These are phyloP conservation scores for Diaporthe sp. DNA, from an alignment of 2,329 filamentous ascomycete species.

Conservation along the genomic window DNA sequence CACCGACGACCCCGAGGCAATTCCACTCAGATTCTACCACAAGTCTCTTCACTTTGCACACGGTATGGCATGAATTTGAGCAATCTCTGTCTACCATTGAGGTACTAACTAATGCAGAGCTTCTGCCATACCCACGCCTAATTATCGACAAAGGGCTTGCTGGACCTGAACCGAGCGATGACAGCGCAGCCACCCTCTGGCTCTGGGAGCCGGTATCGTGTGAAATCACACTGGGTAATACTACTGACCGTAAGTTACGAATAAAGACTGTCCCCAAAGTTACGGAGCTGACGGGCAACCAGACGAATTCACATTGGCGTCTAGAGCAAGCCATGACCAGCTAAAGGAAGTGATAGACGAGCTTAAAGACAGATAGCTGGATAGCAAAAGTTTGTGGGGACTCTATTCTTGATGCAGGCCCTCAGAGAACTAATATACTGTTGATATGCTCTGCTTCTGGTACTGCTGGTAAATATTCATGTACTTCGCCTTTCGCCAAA, in stretches of 20 bases:
- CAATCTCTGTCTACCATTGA: not conserved
- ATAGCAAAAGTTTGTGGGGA: rapidly evolving
- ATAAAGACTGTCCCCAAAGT: too few species aligned
- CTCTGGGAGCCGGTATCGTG: not conserved
- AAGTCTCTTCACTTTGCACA: not conserved
- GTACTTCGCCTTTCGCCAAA: too few species aligned
- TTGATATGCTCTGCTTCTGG: not conserved
- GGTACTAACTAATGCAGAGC: not conserved
- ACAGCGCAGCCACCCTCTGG: not conserved
- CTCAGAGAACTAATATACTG: not conserved
- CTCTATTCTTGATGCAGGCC: too few species aligned
- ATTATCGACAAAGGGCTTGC: not conserved
- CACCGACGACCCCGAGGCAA: not conserved
- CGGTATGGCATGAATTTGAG: not conserved
- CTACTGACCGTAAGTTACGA: not conserved
- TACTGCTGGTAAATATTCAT: not conserved
- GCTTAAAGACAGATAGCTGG: not conserved
- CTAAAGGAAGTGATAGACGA: not conserved
- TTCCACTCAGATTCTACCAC: not conserved
- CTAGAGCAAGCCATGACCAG: not conserved
- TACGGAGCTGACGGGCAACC: not conserved
- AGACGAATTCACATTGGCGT: not conserved
- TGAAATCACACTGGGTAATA: not conserved
- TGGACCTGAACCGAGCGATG: not conserved
- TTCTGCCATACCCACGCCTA: not conserved